phyloP scores from a whole-genome alignment of 768 basidiomycete species.

The Clathrus columnatus region DNA sequence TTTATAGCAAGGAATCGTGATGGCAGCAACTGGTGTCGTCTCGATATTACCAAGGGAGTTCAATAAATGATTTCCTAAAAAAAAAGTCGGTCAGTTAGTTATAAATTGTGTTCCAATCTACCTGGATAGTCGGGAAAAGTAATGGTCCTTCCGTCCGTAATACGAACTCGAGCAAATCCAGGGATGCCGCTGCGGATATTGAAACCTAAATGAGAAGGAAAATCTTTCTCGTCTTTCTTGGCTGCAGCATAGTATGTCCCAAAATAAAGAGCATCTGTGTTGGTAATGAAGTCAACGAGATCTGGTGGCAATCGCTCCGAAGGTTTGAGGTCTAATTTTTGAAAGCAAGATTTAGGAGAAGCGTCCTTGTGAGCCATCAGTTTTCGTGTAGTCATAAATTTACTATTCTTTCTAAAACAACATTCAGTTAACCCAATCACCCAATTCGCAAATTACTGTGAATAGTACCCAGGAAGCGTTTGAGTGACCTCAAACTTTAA shows the following conservation, averaged over 20 bases:
- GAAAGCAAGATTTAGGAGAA: conserved; percentile 30
- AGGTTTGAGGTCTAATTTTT: conserved; percentile 24
- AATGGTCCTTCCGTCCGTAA: conserved; percentile 44
- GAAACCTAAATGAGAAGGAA: conserved; percentile 53
- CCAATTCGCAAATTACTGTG: background rate
- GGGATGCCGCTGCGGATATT: conserved; percentile 58
- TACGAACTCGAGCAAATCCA: conserved; percentile 53
- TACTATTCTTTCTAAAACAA: conserved; percentile 52
- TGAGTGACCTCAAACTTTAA: conserved; percentile 43
- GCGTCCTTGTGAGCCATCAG: conserved; percentile 35
- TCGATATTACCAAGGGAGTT: conserved; percentile 57
- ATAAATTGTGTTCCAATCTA: conserved; percentile 11
- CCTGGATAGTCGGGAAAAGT: conserved; percentile 57
- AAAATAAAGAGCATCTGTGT: conserved; percentile 46
- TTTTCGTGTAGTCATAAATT: conserved; percentile 54
- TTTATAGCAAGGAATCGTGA: conserved; percentile 47
- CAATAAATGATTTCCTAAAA: conserved; percentile 50
- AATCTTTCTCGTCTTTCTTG: conserved; percentile 27
- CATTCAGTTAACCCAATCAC: background rate
- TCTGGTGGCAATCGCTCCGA: conserved; percentile 40
- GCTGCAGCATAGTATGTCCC: conserved; percentile 41
- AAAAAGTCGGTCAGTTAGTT: background rate
- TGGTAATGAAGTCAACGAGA: conserved; percentile 38
- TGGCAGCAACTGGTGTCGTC: conserved; percentile 44
- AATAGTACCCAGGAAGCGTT: conserved; percentile 45